Conservation (phyloP, 2,329 filamentous ascomycete species). For the Huntiella omanensis region DNA sequence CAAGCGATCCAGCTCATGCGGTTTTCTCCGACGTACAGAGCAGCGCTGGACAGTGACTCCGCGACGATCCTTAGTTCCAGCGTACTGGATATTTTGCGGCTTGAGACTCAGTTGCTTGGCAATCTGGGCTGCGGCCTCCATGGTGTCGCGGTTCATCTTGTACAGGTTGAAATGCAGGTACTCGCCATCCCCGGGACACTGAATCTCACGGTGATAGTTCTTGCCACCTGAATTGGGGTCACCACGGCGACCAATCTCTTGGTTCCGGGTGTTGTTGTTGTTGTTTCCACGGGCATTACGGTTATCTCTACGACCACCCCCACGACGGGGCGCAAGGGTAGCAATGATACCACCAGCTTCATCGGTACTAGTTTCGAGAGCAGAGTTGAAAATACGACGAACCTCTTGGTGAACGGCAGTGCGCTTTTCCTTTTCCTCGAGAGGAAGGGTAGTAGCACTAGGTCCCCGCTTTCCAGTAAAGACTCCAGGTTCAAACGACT, state of each 20-base stretch:
- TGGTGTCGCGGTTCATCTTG: slow-evolving; percentile 94
- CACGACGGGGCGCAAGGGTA: slow-evolving; percentile 34
- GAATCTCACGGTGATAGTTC: slow-evolving; percentile 4
- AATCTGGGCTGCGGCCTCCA: slow-evolving; percentile 70
- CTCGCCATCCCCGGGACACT: slow-evolving; percentile 33
- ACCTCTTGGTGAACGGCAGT: slow-evolving; percentile 39
- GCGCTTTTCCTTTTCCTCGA: slow-evolving; percentile 27
- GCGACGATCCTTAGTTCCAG: slow-evolving; percentile 79
- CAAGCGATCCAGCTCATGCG: slow-evolving; percentile 43
- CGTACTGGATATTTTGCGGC: slow-evolving; percentile 52
- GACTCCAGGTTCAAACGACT: slow-evolving; percentile 17
- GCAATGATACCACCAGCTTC: slow-evolving; percentile 42
- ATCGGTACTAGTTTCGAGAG: slow-evolving; percentile 56
- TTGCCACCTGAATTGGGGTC: slow-evolving; percentile 1
- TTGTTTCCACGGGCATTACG: slow-evolving; percentile 5
- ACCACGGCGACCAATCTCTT: slow-evolving; percentile 10
- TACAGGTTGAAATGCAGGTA: slow-evolving; percentile 83
- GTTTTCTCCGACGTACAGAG: slow-evolving; percentile 36
- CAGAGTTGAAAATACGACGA: slow-evolving; percentile 61
- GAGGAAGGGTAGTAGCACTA: slow-evolving; percentile 21
- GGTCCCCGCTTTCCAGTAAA: slow-evolving; percentile 16
- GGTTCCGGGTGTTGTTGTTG: slow-evolving; percentile 4
- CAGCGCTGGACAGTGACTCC: slow-evolving; percentile 73
- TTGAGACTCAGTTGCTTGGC: slow-evolving; percentile 56
- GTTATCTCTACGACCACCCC: slow-evolving; percentile 7